Base-by-base conservation (phyloP, 2,329 filamentous ascomycete genomes). In the Fulvia fulva region DNA sequence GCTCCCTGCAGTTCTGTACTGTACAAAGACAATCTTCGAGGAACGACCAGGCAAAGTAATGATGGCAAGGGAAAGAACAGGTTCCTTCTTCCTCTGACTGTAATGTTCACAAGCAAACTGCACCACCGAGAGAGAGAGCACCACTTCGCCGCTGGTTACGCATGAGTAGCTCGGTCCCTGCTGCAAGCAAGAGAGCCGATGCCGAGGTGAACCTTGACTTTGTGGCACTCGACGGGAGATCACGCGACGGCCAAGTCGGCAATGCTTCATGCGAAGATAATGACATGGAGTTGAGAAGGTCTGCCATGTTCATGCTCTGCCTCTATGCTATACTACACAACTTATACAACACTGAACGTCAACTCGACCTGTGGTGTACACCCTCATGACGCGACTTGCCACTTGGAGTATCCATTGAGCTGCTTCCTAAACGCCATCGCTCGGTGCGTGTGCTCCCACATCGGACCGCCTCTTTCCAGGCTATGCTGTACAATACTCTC, bases 251-350 rank as follows among this genome's bases (percentile, higher is more conserved):
- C 34, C 34, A n/a, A 37, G 9, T 11, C 34, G 34, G 34, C 34
- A 19, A 19, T 41, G 34, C 3, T 19, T 6, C 12, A 19, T 3
- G 16, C 5, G 37, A 1, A 41, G 14, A 19, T 32, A 34, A 34
- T 19, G 14, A 19, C 7, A 41, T 41, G 14, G 37, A 41, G 37
- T 41, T 16, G 14, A n/a, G 37, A 41, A 41, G 37, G 12, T 41
- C 37, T 19, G 37, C 22, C 44, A 47, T n/a, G 22, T 25, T 23
- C 44, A 23, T 12, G 44, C 25, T 23, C 22, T 26, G 44, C 44
- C 25, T 47, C 44, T 47, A 47, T 50, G 47, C 47, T 50, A 50
- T 50, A 50, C 25, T 50, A 50, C 47, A 50, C 47, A 50, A 32
- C 26, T 50, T 28, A 32, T 19, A 50, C 47, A 32, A 50, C 47